Conservation (phyloP, 805 yeast species). For the Saturnispora galanensis region DNA sequence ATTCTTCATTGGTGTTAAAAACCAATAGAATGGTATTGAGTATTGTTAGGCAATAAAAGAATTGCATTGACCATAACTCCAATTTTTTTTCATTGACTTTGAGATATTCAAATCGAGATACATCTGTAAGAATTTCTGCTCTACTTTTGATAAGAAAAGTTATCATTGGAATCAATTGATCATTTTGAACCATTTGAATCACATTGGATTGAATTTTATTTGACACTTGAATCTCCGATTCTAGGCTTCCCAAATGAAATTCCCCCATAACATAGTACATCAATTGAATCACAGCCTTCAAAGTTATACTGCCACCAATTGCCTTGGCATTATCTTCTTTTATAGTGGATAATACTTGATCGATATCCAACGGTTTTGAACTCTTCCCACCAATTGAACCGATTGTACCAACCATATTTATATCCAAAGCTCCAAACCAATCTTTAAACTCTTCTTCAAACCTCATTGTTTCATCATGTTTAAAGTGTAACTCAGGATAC, state of each 20-base stretch:
- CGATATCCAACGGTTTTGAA: background rate
- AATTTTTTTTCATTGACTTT: conserved; percentile 7
- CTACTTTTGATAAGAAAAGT: conserved; percentile 7
- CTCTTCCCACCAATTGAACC: conserved; percentile 1
- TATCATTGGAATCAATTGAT: conserved; percentile 11
- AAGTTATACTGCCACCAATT: conserved; percentile 1
- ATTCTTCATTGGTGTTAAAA: conserved; percentile 9
- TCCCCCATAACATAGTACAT: conserved; percentile 5
- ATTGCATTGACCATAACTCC: conserved; percentile 18
- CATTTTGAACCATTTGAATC: conserved; percentile 14
- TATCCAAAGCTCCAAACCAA: conserved; percentile 29
- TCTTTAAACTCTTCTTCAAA: conserved; percentile 32
- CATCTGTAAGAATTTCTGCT: conserved; percentile 15
- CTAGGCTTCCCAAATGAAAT: background rate
- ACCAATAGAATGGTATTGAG: conserved; percentile 17
- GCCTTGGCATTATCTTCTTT: background rate
- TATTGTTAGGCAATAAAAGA: conserved; percentile 24
- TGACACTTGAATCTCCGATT: no score
- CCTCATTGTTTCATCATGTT: conserved; percentile 28
- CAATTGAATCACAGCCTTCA: conserved; percentile 3
- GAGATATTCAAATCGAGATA: conserved; percentile 5
- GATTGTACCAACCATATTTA: conserved; percentile 18
- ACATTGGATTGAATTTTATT: conserved; percentile 19
- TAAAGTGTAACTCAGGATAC: conserved; percentile 36
- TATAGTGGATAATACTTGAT: background rate